Conservation (phyloP, 1,284 basidiomycete genomes). For the Rhodotorula glutinis region DNA sequence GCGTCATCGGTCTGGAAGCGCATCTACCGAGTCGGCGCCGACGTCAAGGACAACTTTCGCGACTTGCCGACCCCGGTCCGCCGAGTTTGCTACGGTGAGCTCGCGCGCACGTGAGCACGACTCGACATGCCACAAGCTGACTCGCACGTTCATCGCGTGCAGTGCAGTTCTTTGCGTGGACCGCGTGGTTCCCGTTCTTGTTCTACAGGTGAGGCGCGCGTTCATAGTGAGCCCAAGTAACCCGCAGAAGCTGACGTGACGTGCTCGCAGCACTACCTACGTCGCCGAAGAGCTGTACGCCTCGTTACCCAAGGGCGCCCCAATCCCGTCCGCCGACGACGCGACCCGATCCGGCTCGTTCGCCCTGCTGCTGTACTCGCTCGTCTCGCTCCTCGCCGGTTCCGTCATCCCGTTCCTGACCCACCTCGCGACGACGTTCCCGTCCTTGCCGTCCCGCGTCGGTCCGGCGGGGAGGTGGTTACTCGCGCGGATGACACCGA, state of each 20-base stretch:
- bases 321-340: slow-evolving; percentile 54
- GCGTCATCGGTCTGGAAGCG: background rate
- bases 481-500: slow-evolving; percentile 61
- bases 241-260: too few relatives aligned
- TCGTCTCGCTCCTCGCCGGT: slow-evolving; percentile 68
- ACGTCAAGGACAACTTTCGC: slow-evolving; percentile 67
- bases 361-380: slow-evolving; percentile 72
- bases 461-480: slow-evolving; percentile 38
- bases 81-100: slow-evolving; percentile 75
- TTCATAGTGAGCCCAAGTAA: too few relatives aligned
- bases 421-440: slow-evolving; percentile 53
- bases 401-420: slow-evolving; percentile 71
- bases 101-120: too few relatives aligned
- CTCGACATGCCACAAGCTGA: too few relatives aligned
- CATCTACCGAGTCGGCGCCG: slow-evolving; percentile 44
- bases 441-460: slow-evolving; percentile 17
- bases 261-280: slow-evolving; percentile 40
- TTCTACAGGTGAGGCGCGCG: slow-evolving; percentile 58
- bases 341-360: slow-evolving; percentile 77
- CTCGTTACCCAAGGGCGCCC: slow-evolving; percentile 49
- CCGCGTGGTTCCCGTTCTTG: slow-evolving; percentile 68
- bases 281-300: slow-evolving; percentile 39
- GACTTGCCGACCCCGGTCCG: slow-evolving; percentile 70
- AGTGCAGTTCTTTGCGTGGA: slow-evolving; percentile 65
- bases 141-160: too few relatives aligned